phyloP scores from a whole-genome alignment of 2,329 filamentous ascomycete species.

The Phaeophleospora eucalypticola region DNA sequence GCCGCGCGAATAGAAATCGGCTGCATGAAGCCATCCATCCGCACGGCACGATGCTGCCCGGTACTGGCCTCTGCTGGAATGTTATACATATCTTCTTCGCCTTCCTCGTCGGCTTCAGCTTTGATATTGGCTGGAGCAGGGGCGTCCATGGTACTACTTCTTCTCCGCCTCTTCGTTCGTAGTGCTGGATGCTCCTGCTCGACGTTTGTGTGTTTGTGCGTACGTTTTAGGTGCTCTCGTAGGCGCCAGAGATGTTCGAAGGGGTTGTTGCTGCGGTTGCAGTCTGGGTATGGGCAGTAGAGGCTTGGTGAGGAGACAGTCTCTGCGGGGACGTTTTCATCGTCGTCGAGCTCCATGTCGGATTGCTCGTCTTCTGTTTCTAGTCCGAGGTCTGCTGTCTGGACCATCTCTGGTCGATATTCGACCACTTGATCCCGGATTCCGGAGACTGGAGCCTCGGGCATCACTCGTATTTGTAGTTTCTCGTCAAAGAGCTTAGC shows the following conservation, averaged over 20 bases:
- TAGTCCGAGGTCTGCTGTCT: conserved; percentile 21
- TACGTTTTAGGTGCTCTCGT: conserved; percentile 32
- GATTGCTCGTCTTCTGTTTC: neutral
- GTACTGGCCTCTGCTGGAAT: neutral
- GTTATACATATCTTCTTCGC: conserved; percentile 1
- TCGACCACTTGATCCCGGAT: conserved; percentile 30
- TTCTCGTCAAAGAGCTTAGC: conserved; percentile 68
- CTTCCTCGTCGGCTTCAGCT: neutral
- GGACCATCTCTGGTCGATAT: conserved; percentile 33
- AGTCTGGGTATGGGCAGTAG: conserved; percentile 26
- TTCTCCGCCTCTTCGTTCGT: neutral
- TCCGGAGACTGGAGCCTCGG: conserved; percentile 13
- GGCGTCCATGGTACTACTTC: neutral
- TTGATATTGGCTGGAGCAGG: neutral
- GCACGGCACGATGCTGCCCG: no score
- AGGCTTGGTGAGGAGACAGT: neutral
- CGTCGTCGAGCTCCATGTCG: neutral
- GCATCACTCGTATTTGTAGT: conserved; percentile 45
- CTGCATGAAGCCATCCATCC: conserved; percentile 7
- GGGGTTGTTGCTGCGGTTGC: conserved; percentile 24
- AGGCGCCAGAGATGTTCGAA: conserved; percentile 28
- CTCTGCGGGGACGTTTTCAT: neutral
- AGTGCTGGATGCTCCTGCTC: neutral
- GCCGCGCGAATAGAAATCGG: conserved; percentile 4
- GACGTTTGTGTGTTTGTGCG: conserved; percentile 23